Percentiles rank a stretch among this genome's conserved stretches.
phyloP scores from a whole-genome alignment of 768 basidiomycete genomes.

The Podaxis sp. region DNA sequence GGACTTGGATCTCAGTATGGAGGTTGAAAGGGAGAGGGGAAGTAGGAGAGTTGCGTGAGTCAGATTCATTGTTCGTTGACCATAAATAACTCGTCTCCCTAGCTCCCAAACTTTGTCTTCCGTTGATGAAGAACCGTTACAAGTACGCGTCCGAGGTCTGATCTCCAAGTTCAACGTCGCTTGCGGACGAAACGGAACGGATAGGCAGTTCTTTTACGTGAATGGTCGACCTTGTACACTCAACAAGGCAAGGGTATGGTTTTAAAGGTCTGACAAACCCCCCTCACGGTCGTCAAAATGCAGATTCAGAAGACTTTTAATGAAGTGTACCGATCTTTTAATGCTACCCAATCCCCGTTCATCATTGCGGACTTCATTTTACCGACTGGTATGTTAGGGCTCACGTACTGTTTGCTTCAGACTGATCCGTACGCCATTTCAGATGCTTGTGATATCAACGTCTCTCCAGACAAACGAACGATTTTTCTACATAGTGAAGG shows the following conservation, averaged over 20 bases:
- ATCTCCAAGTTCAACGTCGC: slow-evolving; percentile 80
- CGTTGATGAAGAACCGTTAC: slow-evolving; percentile 23
- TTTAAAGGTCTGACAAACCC: not conserved
- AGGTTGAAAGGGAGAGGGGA: slow-evolving; percentile 62
- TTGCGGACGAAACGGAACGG: slow-evolving; percentile 71
- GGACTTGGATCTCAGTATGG: slow-evolving; percentile 66
- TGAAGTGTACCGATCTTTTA: slow-evolving; percentile 86
- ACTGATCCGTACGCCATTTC: not conserved
- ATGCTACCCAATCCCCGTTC: slow-evolving; percentile 68
- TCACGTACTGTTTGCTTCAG: not conserved
- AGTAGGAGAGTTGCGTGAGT: slow-evolving; percentile 20
- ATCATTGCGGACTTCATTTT: slow-evolving; percentile 80
- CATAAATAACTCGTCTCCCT: not conserved
- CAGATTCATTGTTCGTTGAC: not conserved
- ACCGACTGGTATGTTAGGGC: slow-evolving; percentile 58
- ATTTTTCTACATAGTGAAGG: slow-evolving; percentile 87
- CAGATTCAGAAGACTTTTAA: slow-evolving; percentile 88
- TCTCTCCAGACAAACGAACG: slow-evolving; percentile 95
- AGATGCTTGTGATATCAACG: slow-evolving; percentile 90
- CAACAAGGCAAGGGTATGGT: slow-evolving; percentile 46
- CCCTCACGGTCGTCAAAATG: not conserved
- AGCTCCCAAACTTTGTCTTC: not conserved
- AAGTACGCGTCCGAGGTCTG: slow-evolving; percentile 66
- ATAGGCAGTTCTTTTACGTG: slow-evolving; percentile 90
- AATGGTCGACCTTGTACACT: slow-evolving; percentile 88